Base-by-base conservation (phyloP, 2,329 filamentous ascomycete species). In the Aspergillus sp. region DNA sequence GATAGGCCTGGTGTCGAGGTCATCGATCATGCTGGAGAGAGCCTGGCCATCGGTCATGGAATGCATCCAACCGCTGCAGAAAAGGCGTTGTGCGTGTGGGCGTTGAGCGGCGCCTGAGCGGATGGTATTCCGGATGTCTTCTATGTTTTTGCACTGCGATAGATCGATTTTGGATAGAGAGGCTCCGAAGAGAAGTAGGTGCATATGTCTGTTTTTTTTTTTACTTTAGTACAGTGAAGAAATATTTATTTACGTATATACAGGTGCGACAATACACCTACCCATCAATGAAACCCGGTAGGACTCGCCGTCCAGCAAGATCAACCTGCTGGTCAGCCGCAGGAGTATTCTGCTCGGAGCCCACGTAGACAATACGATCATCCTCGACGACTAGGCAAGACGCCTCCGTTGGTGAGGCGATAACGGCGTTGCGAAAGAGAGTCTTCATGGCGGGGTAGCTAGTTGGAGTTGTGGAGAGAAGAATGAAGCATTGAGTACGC, bases 21-120 rank as follows among this genome's bases (percentile, higher is more conserved):
- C 78, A 56, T 82, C 79, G 9, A 82, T 59, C 68, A 74, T 76
- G 33, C 65, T 73, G 6, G 78, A 77, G 31, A 77, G 70, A 1
- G 78, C 77, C 25, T 72, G 59, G 3, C 75, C 73, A 41, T 75
- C 64, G 0, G 78, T 81, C 72, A 77, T 77, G 21, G 68, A 72
- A 56, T 81, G 78, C 72, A 80, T 78, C 80, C 79, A 82, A 3
- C 78, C 77, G 57, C 71, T 71, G 62, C 79, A 81, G 48, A 81
- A 55, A 12, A 82, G 76, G 7, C 79, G 73, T 14, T 72, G 64
- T 39, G 74, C 71, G 1, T 71, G 56, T 0, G 76, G 77, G 52
- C 78, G 68, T 9, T 64, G 60, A 7, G 59, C 63, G 4, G 77
- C 78, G 48, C 73, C 78, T 1, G 61, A 49, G 5, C 55, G 65